phyloP scores from a whole-genome alignment of 2,329 filamentous ascomycete genomes.

The Samsoniella hepiali region DNA sequence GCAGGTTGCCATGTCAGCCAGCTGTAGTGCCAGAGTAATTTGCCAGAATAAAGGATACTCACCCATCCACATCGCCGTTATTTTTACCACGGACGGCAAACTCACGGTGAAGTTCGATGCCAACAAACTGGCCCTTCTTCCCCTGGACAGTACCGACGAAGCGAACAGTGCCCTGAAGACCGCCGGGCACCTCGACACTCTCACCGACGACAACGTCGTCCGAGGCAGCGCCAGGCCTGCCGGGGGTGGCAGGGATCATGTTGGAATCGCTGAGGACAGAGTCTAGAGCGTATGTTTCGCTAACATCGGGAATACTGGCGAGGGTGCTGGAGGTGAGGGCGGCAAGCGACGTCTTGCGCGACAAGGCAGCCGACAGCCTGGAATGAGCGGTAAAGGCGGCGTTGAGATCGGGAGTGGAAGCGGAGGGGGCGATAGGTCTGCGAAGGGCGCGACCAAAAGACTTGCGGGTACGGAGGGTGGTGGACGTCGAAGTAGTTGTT shows the following conservation, averaged over 20 bases:
- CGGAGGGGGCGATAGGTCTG: slow-evolving; percentile 42
- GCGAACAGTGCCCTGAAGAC: slow-evolving; percentile 85
- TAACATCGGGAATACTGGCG: slow-evolving; percentile 64
- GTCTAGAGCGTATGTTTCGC: slow-evolving; percentile 59
- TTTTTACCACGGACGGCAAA: slow-evolving; percentile 88
- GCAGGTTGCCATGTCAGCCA: slow-evolving; percentile 21
- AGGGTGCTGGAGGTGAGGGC: slow-evolving; percentile 63
- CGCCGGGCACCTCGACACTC: slow-evolving; percentile 84
- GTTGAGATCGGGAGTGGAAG: slow-evolving; percentile 59
- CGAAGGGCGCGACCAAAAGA: slow-evolving; percentile 39
- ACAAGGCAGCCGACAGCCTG: slow-evolving; percentile 46
- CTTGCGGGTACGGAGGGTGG: slow-evolving; percentile 16
- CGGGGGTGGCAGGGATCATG: slow-evolving; percentile 55
- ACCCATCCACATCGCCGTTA: slow-evolving; percentile 93
- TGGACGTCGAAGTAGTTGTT: slow-evolving; percentile 18
- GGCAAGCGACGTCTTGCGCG: slow-evolving; percentile 69
- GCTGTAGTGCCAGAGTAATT: background rate
- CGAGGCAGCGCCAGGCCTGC: slow-evolving; percentile 59
- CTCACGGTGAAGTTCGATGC: slow-evolving; percentile 81
- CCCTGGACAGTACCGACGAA: slow-evolving; percentile 85
- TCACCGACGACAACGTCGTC: slow-evolving; percentile 71
- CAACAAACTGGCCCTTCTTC: slow-evolving; percentile 88
- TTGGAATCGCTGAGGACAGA: slow-evolving; percentile 44
- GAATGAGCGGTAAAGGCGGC: slow-evolving; percentile 49
- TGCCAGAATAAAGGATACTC: slow-evolving; percentile 32